Evolutionary conservation across 2,329 filamentous ascomycete species (phyloP).

Genomic region (Hypomyces rosellus): DNA sequence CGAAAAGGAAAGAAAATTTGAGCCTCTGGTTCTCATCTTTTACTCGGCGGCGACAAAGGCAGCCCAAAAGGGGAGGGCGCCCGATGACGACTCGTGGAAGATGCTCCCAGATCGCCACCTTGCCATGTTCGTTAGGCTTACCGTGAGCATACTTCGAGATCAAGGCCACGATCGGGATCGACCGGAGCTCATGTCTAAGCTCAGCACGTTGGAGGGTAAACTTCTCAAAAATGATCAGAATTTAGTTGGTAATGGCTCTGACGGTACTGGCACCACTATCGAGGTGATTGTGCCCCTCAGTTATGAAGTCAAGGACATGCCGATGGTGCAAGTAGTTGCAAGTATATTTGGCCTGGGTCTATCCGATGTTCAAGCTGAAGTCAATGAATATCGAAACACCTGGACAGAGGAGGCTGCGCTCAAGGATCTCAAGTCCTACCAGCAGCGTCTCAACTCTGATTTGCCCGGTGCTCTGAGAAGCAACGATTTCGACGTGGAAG

Average conservation of each 20-base stretch:
- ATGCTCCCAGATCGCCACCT: slow-evolving; percentile 89
- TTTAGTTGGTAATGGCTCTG: slow-evolving; percentile 40
- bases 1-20: slow-evolving; percentile 88
- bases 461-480: slow-evolving; percentile 69
- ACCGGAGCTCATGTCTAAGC: slow-evolving; percentile 72
- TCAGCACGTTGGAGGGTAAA: slow-evolving; percentile 85
- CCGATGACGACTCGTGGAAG: slow-evolving; percentile 85
- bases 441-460: slow-evolving; percentile 77
- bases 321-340: slow-evolving; percentile 79
- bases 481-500: slow-evolving; percentile 85
- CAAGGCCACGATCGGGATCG: slow-evolving; percentile 80
- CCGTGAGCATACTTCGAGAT: slow-evolving; percentile 72
- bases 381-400: slow-evolving; percentile 68
- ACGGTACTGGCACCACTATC: slow-evolving; percentile 46
- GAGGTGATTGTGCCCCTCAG: slow-evolving; percentile 79
- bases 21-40: slow-evolving; percentile 92
- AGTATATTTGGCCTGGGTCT: slow-evolving; percentile 77
- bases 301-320: slow-evolving; percentile 96
- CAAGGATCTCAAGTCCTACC: slow-evolving; percentile 88
- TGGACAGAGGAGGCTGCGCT: slow-evolving; percentile 94
- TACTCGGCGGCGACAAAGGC: slow-evolving; percentile 89
- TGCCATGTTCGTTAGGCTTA: slow-evolving; percentile 84
- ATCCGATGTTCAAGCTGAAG: slow-evolving; percentile 76
- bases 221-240: slow-evolving; percentile 91
- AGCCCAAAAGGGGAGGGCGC: slow-evolving; percentile 65